Conservation (phyloP, 805 yeast species). For the Candida yuanshanica region DNA sequence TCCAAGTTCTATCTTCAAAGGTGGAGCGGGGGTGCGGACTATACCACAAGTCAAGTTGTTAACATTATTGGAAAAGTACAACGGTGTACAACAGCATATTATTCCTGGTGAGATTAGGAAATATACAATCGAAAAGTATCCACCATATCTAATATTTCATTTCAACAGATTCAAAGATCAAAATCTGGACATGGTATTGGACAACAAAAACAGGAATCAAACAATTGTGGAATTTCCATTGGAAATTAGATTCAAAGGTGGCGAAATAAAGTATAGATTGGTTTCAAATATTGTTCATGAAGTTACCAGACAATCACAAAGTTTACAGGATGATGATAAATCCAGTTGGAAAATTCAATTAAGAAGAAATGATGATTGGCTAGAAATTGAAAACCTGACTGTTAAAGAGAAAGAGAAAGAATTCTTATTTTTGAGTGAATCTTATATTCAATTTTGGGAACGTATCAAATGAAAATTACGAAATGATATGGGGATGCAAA, state of each 20-base stretch:
- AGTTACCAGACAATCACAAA: constrained; percentile 11
- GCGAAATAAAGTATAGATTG: constrained; percentile 33
- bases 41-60: constrained; percentile 48
- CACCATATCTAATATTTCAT: constrained; percentile 50
- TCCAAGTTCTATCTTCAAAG: constrained; percentile 47
- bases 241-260: constrained; percentile 24
- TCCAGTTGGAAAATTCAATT: constrained; percentile 47
- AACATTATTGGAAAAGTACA: constrained; percentile 39
- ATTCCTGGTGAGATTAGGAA: constrained; percentile 30
- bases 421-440: constrained; percentile 54
- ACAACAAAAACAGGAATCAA: constrained; percentile 43
- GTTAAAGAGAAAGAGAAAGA: constrained; percentile 47
- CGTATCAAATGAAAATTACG: constrained; percentile 12
- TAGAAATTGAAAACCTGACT: constrained; percentile 47
- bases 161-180: constrained; percentile 46
- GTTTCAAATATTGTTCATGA: constrained; percentile 43
- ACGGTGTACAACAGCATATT: constrained; percentile 29
- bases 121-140: constrained; percentile 38
- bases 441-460: constrained; percentile 67
- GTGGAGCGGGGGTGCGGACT: constrained; percentile 36
- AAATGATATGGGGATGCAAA: too few relatives aligned
- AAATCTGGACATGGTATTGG: constrained; percentile 26
- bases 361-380: constrained; percentile 45
- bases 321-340: constrained; percentile 24
- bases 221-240: constrained; percentile 58